Conservation (phyloP, 2,329 filamentous ascomycete genomes). For the Malbranchea cinnamomea region DNA sequence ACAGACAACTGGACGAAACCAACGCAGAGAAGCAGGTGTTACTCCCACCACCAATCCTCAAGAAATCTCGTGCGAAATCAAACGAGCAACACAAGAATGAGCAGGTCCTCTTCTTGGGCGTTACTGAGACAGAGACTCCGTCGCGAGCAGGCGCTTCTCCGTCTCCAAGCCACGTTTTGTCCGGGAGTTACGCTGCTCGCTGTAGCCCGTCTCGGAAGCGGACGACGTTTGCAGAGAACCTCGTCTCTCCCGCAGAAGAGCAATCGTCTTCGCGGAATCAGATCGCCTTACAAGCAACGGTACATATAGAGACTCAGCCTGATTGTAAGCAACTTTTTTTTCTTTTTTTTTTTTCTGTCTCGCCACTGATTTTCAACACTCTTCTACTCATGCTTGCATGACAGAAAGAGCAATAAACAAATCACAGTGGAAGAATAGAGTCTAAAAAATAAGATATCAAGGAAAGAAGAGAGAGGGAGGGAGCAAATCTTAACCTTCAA, state of each 20-base stretch:
- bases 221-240: constrained; percentile 6
- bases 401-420: too few species aligned
- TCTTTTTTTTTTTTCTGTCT: too few species aligned
- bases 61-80: background rate
- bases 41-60: background rate
- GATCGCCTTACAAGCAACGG: background rate
- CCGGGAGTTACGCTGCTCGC: too few species aligned
- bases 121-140: constrained; percentile 1
- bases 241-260: constrained; percentile 4
- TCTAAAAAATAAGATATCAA: too few species aligned
- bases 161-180: too few species aligned
- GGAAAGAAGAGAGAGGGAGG: too few species aligned
- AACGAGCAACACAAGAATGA: background rate
- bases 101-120: background rate
- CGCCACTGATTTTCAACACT: too few species aligned
- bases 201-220: too few species aligned
- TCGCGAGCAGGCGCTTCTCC: too few species aligned
- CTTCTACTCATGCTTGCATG: too few species aligned
- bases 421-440: too few species aligned
- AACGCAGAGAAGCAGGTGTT: background rate
- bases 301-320: background rate
- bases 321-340: background rate
- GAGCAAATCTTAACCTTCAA: too few species aligned
- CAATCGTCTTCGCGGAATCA: background rate
- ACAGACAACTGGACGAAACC: constrained; percentile 18